A percentile compares a stretch with the other conserved stretches of the same genome.
These are phyloP conservation scores for Arctium minus DNA, from an alignment of 129 eudicot species.

Conservation along the genomic window DNA sequence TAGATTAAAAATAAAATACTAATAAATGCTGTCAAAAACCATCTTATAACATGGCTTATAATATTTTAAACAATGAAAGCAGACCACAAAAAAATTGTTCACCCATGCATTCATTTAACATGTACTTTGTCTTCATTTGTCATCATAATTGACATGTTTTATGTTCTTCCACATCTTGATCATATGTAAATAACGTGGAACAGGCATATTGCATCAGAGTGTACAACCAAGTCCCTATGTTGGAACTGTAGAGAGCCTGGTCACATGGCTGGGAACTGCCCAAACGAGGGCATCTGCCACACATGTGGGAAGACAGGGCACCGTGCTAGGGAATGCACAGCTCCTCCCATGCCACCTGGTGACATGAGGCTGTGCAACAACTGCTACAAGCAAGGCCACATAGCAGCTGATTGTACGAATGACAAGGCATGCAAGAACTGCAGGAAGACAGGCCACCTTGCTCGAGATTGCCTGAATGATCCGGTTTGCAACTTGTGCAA, in stretches of 20 bases:
- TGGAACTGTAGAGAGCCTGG: slow-evolving; percentile 99
- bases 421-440: slow-evolving; percentile 98
- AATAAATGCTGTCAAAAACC: no score
- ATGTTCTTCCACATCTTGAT: neutral
- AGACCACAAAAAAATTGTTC: no score
- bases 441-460: slow-evolving; percentile 88
- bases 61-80: no score
- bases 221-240: slow-evolving; percentile 84
- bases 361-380: slow-evolving; percentile 89
- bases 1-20: no score
- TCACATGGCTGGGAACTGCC: slow-evolving; percentile 92
- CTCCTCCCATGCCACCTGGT: slow-evolving; percentile 69
- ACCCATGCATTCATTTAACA: no score
- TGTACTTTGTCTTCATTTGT: neutral
- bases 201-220: slow-evolving; percentile 91
- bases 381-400: slow-evolving; percentile 93
- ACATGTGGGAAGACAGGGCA: slow-evolving; percentile 93
- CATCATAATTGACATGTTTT: neutral
- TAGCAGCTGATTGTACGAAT: slow-evolving; percentile 85
- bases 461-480: slow-evolving; percentile 82
- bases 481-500: slow-evolving; percentile 91
- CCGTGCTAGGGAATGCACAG: slow-evolving; percentile 79
- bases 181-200: neutral
- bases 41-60: no score
- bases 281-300: slow-evolving; percentile 95